Evolutionary conservation across 208 protist species (phyloP).

Genomic region (Entamoeba moshkovskii): DNA sequence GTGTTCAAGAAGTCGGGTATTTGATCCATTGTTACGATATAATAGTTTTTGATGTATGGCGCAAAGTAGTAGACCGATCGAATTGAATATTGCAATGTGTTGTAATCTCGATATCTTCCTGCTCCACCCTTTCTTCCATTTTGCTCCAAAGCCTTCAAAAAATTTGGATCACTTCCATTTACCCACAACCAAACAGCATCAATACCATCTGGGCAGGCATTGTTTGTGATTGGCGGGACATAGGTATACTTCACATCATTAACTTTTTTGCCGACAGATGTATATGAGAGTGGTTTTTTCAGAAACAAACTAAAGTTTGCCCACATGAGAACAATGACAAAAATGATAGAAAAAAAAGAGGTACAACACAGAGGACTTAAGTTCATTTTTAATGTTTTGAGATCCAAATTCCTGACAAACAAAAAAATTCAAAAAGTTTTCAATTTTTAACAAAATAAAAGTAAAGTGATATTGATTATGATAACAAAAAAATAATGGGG

Average conservation of each 20-base stretch:
- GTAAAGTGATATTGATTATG: no score
- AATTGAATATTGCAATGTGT: background rate
- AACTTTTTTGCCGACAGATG: background rate
- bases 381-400: no score
- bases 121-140: background rate
- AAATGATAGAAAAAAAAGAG: no score
- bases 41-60: background rate
- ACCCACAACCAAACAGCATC: constrained; percentile 1
- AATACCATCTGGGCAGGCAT: background rate
- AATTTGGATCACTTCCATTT: background rate
- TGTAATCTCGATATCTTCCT: background rate
- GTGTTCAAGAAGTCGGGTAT: background rate
- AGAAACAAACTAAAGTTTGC: no score
- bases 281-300: no score
- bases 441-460: no score
- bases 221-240: background rate
- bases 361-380: no score
- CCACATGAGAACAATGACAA: no score
- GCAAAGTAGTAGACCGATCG: background rate
- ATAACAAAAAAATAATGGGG: no score
- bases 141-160: background rate
- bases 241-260: background rate
- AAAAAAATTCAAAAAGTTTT: no score
- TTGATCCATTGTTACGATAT: background rate
- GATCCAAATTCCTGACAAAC: no score